Base-by-base conservation (phyloP, 2,329 filamentous ascomycete genomes). In the Alternaria atra region DNA sequence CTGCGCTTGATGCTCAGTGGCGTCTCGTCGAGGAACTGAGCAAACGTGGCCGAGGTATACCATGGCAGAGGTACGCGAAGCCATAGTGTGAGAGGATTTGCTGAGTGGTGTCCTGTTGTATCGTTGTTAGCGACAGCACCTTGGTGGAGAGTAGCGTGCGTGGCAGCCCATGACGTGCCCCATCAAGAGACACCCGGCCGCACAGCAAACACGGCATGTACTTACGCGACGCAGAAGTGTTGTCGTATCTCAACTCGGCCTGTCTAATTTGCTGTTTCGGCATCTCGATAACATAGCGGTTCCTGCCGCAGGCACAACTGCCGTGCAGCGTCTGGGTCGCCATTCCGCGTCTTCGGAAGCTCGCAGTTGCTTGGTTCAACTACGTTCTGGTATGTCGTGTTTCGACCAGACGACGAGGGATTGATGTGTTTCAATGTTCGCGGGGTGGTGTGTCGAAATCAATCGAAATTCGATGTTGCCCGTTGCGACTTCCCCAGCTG, bases 261-360 rank as follows among this genome's bases (percentile, higher is more conserved):
- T 96, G 87, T 67, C 89, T 85, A 15, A 89, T 88, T 52, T 85
- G 80, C 34, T 87, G 81, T 39, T 81, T 79, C 40, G 93, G 93
- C 25, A 94, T 84, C 46, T 87, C 80, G 68, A 97, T 88, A 59
- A 89, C 84, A 80, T 97, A 97, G 74, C 89, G 86, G 74, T 95
- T 97, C 63, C 94, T 88, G 58, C 93, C 93, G 78, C 94, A 97
- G 54, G 90, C 89, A 82, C 94, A 97, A 66, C 89, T 87, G 71
- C 93, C 93, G 66, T 86, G 88, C 58, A 97, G 85, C 39, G 85
- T 84, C 62, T 86, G 76, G 40, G 74, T 65, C 55, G 76, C 73
- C 75, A 74, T 74, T 56, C 39, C 37, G 57, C n/a, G 15, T 13
- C 32, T 25, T 25, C 17, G 13, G 27, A 52, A 27, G 37, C 51